Conservation (phyloP, 306 rosid species). For the Prunus padus region DNA sequence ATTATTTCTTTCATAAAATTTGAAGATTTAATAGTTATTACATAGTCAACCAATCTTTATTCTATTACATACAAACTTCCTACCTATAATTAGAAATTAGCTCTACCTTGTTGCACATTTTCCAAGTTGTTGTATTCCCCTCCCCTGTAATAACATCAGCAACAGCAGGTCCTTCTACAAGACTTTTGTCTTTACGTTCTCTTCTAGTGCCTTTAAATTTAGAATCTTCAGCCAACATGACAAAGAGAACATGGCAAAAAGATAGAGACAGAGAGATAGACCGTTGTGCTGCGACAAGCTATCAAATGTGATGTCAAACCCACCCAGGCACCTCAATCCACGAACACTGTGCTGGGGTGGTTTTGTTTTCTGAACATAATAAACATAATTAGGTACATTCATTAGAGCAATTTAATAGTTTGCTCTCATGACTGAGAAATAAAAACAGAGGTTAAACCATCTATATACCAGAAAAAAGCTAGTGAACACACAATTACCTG, state of each 20-base stretch:
- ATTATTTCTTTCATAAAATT: too few relatives aligned
- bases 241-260: background rate
- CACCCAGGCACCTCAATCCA: slow-evolving; percentile 43
- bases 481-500: slow-evolving; percentile 27
- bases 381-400: slow-evolving; percentile 21
- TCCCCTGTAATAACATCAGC: too few relatives aligned
- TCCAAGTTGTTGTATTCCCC: too few relatives aligned
- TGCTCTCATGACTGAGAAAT: background rate
- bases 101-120: too few relatives aligned
- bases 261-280: slow-evolving; percentile 7
- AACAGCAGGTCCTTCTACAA: too few relatives aligned
- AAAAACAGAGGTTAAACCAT: background rate
- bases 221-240: slow-evolving; percentile 20
- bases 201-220: slow-evolving; percentile 62
- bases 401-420: slow-evolving; percentile 14
- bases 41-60: too few relatives aligned
- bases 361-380: slow-evolving; percentile 47
- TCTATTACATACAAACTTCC: too few relatives aligned
- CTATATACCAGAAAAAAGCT: background rate
- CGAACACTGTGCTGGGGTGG: slow-evolving; percentile 54
- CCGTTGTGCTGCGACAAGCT: slow-evolving; percentile 58
- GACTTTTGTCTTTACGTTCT: slow-evolving; percentile 68
- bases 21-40: too few relatives aligned
- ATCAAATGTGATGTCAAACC: slow-evolving; percentile 46
- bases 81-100: too few relatives aligned